Evolutionary conservation across 768 basidiomycete species (phyloP).

Genomic region (Trichaptum fuscoviolaceum): DNA sequence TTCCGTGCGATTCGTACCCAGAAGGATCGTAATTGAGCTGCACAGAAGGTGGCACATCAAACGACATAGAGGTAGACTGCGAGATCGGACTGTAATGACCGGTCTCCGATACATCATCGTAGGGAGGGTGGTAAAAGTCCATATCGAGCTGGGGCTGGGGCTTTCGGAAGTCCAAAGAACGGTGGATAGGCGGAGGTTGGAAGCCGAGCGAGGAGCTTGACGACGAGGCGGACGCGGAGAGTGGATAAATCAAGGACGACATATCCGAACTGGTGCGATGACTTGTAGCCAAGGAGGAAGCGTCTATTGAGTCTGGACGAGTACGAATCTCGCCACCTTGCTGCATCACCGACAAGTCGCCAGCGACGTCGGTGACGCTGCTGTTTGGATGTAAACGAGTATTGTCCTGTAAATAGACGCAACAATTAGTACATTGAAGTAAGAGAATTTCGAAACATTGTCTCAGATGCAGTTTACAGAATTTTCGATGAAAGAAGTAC

Average conservation of each 20-base stretch:
- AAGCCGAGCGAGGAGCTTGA: neutral
- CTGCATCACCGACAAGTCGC: neutral
- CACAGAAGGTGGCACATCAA: neutral
- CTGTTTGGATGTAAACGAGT: neutral
- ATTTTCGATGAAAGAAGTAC: neutral
- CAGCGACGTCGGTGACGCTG: neutral
- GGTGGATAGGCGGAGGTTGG: neutral
- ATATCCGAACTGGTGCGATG: neutral
- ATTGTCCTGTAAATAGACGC: neutral
- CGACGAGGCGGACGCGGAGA: neutral
- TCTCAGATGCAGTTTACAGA: neutral
- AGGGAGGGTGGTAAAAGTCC: neutral
- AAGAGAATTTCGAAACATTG: neutral
- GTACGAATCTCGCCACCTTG: neutral
- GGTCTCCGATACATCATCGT: neutral
- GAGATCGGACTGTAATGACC: neutral
- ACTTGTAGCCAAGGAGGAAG: neutral
- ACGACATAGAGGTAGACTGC: neutral
- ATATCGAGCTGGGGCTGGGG: neutral
- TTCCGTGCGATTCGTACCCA: neutral
- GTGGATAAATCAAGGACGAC: neutral
- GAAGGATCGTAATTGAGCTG: neutral
- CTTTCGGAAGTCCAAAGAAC: neutral
- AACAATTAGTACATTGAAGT: neutral
- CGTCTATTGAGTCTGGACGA: neutral